Base-by-base conservation (phyloP, 2,329 filamentous ascomycete genomes). In the Diaporthe destruens region DNA sequence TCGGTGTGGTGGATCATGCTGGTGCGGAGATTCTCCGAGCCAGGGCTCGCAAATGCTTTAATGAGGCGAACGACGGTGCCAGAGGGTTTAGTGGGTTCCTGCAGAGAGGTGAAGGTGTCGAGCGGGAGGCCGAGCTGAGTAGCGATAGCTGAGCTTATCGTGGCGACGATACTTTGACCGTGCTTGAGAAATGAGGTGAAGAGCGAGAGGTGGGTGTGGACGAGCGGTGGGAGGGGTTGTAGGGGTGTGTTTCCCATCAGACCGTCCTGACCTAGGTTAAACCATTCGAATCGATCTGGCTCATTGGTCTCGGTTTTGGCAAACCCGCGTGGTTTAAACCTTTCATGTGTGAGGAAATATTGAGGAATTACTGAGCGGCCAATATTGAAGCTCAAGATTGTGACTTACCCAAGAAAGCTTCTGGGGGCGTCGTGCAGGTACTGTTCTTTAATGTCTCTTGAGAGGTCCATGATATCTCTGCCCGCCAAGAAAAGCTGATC, bases 1-100 rank as follows among this genome's bases (percentile, higher is more conserved):
- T 82, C 81, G 1, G 80, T 82, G 61, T 84, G 81, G n/a, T 79
- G 76, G 20, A 78, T 74, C 73, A 80, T 79, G 66, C 74, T 78
- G 29, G 75, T 77, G 59, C 76, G 72, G 1, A 76, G 61, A 39
- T 77, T 75, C 44, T 76, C 72, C 14, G 42, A 44, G 11, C 34
- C 14, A 12, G 68, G 74, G 59, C 76, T 74, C 20, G 75, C 75
- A 36, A 75, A 75, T 1, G 72, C 63, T 57, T 77, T 76, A 71
- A 76, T 73, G 39, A 77, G 57, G 32, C 69, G 69, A 25, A 76
- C 49, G 20, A 77, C 74, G 11, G 77, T 80, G 5, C 75, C 79
- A 6, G 80, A 80, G 6, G 71, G 72, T 47, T 78, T 73, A 53
- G 76, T 75, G 0, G 79, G 75, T 7, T 74, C 42, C 55, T 78